Evolutionary conservation across 495 filamentous ascomycete species (phyloP), one percentile per base, ranked within the genome.

Genomic region (Xylaria acuta): DNA sequence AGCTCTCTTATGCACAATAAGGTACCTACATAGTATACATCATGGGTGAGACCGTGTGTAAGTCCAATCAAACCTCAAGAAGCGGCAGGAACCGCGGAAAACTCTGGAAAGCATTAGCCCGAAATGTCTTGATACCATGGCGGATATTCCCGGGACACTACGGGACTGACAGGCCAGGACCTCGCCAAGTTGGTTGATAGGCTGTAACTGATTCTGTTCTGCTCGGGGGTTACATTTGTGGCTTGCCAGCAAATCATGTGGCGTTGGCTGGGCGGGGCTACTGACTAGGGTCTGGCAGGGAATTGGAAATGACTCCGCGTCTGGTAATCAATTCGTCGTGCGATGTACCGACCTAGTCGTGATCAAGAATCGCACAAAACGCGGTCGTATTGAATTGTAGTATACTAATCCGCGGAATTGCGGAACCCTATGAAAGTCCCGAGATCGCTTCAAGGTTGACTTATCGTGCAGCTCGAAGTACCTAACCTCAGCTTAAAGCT

Each of bases 181-280:
- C n/a, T n/a, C n/a, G 5, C 32, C 1, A 25, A 38, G 18, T 14
- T 63, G 18, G 22, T 43, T 22, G n/a, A n/a, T n/a, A n/a, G 11
- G 36, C 27, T 63, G 56, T 38, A 27, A 64, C 12, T 64, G 22
- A 34, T 40, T 62, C 40, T 5, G 34, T 1, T 25, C 40, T 64
- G 60, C 38, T 64, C n/a, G 60, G 34, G 60, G 38, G 25, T 36
- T 49, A 30, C 27, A 16, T 53, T 53, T 6, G 49, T 56, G 65
- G 34, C 47, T 54, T 67, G 49, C 65, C 65, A 67, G 36, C 47
- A 53, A 69, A 54, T 38, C n/a, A 25, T 9, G 64, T 67, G 64
- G 64, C 64, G 64, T 6, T 53, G 43, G 64, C 45, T 38, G 30
- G 64, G 27, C 14, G 32, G 0, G 25, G 53, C 65, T 34, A n/a